Evolutionary conservation across 768 basidiomycete species (phyloP), one percentile per base, ranked within the genome.

Genomic region (Podaxis mareebaensis): DNA sequence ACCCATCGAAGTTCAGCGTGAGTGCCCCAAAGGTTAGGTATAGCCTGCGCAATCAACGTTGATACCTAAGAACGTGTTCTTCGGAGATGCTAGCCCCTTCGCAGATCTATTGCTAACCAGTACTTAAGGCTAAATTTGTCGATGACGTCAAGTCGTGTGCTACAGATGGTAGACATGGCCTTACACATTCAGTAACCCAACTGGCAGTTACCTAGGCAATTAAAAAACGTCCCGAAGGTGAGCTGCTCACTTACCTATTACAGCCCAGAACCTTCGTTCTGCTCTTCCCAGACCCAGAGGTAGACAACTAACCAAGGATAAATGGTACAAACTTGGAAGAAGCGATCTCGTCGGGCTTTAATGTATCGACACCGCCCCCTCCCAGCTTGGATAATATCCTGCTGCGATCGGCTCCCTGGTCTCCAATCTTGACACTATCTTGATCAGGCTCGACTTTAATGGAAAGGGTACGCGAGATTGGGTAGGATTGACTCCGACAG

Each of bases 121-220:
- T 89, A 26, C 26, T 26, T 4, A 4, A 91, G 74, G 22, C 79
- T 78, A 71, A 83, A 88, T 20, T 76, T 73, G 60, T 81, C 79
- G 59, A 90, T 85, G 11, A 85, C 78, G 48, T 68, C 74, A 17
- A 80, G 72, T 66, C 88, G 80, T 12, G 85, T 79, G 33, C 77
- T 74, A 22, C 83, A 80, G 67, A 92, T 69, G 20, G 74, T 79
- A 17, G 81, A 77, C 61, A 84, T 78, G 1, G 85, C 81, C 51
- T 84, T 77, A 26, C 86, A 88, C 71, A 86, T 91, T 73, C 81
- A 87, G 44, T 77, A 72, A 42, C 89, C 90, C 20, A 81, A 83
- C 89, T 90, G 83, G 88, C 89, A 91, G 1, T 89, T 90, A 60
- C 83, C 82, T 66, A 28, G 1, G 4, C 15, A 58, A 33, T 5